phyloP scores from a whole-genome alignment of 345 rosid genomes.

The Lepidium sativum region DNA sequence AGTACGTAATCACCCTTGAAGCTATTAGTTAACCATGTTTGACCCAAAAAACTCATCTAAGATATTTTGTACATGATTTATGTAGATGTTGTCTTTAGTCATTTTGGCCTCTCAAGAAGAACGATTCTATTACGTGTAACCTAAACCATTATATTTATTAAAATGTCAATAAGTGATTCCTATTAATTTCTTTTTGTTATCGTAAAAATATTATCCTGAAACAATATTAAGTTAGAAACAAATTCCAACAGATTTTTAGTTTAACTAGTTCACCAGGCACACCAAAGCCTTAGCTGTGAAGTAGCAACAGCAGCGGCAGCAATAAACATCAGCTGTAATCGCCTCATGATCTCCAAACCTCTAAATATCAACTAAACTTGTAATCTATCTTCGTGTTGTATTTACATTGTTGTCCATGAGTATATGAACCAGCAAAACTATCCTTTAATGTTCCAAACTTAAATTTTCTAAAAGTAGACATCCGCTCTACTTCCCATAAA shows the following conservation, averaged over 20 bases:
- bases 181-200: background rate
- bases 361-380: background rate
- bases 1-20: conserved; percentile 4
- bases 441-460: conserved; percentile 7
- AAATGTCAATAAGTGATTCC: background rate
- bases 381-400: background rate
- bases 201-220: background rate
- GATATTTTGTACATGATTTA: background rate
- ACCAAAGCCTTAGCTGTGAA: conserved; percentile 2
- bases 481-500: conserved; percentile 9
- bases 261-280: conserved; percentile 3
- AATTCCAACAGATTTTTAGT: background rate
- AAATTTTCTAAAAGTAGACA: conserved; percentile 6
- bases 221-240: conserved; percentile 4
- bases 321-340: background rate
- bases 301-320: conserved; percentile 4
- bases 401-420: conserved; percentile 7
- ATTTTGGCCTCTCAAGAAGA: background rate
- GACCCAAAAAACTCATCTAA: background rate
- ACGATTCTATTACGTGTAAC: background rate
- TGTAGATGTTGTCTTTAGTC: background rate
- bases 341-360: background rate
- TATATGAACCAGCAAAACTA: conserved; percentile 11
- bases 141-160: background rate
- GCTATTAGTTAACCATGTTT: background rate